phyloP scores from a whole-genome alignment of 1,284 basidiomycete species.

The Xerocomus nothofagi region DNA sequence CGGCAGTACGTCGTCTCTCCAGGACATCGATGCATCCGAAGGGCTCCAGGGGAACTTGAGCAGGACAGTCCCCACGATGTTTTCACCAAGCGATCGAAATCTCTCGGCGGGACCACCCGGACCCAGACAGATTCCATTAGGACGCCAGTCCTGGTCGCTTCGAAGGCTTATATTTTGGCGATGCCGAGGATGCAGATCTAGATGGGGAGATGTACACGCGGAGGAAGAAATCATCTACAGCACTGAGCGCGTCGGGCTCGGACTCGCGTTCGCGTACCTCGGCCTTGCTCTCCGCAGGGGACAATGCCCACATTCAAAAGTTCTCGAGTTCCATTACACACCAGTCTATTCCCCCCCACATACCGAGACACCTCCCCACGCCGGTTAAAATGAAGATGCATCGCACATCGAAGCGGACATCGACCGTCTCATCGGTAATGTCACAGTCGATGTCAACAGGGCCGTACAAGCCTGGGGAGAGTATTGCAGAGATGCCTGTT shows the following conservation, averaged over 20 bases:
- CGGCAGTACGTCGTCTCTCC: constrained; percentile 18
- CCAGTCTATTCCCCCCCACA: constrained; percentile 27
- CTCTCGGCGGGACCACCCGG: background rate
- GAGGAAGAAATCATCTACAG: constrained; percentile 33
- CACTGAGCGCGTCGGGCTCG: constrained; percentile 43
- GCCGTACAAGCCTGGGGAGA: constrained; percentile 29
- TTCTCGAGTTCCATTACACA: constrained; percentile 9
- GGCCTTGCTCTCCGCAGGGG: constrained; percentile 43
- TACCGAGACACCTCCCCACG: constrained; percentile 25
- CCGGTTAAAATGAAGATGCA: constrained; percentile 25
- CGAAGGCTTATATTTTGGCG: constrained; percentile 34
- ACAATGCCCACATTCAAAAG: constrained; percentile 23
- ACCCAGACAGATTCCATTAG: background rate
- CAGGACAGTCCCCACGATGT: background rate
- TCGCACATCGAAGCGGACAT: constrained; percentile 31
- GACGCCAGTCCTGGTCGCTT: background rate
- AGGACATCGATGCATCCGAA: constrained; percentile 47
- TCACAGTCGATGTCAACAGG: constrained; percentile 37
- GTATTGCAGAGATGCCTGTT: constrained; percentile 21
- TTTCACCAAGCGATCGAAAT: background rate
- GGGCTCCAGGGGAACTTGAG: constrained; percentile 55
- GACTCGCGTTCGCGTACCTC: constrained; percentile 62
- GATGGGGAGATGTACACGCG: constrained; percentile 56
- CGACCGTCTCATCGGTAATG: constrained; percentile 32
- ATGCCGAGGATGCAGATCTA: constrained; percentile 57